Evolutionary conservation across 78 protist species (phyloP).

Genomic region (Protostelium mycophagum): DNA sequence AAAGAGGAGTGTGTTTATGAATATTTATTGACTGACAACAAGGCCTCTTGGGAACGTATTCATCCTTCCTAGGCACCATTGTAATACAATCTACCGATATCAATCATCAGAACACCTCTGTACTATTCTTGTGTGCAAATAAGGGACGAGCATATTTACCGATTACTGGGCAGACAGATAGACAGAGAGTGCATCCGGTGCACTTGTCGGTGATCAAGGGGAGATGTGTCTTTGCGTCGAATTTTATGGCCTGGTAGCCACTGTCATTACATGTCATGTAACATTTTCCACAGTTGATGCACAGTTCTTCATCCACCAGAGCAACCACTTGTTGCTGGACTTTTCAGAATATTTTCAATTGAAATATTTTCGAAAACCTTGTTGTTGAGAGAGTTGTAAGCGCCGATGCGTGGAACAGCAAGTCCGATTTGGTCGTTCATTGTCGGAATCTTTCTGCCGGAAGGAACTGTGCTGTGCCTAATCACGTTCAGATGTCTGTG

Average conservation of each 20-base stretch:
- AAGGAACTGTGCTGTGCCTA: constrained; percentile 24
- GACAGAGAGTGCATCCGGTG: constrained; percentile 90
- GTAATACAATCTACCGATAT: constrained; percentile 79
- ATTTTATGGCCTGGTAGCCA: constrained; percentile 77
- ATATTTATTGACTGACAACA: not conserved
- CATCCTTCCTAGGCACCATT: constrained; percentile 72
- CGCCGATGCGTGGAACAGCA: constrained; percentile 71
- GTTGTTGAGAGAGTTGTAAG: constrained; percentile 63
- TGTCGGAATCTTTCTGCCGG: constrained; percentile 8
- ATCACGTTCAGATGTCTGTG: not conserved
- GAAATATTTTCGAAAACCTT: not conserved
- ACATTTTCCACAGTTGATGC: constrained; percentile 97
- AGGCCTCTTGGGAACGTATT: constrained; percentile 53
- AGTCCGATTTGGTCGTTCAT: constrained; percentile 46
- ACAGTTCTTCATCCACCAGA: constrained; percentile 82
- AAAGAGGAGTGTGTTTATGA: not conserved
- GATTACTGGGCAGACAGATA: constrained; percentile 79
- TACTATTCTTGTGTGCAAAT: not conserved
- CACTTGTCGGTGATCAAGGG: constrained; percentile 84
- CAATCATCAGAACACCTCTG: not conserved
- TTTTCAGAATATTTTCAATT: not conserved
- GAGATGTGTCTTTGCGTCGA: constrained; percentile 83
- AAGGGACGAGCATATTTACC: constrained; percentile 13
- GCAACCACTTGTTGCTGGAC: constrained; percentile 86
- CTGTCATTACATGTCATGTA: constrained; percentile 91